Evolutionary conservation across 768 basidiomycete genomes (phyloP).

Genomic region (Russula dissimulans): DNA sequence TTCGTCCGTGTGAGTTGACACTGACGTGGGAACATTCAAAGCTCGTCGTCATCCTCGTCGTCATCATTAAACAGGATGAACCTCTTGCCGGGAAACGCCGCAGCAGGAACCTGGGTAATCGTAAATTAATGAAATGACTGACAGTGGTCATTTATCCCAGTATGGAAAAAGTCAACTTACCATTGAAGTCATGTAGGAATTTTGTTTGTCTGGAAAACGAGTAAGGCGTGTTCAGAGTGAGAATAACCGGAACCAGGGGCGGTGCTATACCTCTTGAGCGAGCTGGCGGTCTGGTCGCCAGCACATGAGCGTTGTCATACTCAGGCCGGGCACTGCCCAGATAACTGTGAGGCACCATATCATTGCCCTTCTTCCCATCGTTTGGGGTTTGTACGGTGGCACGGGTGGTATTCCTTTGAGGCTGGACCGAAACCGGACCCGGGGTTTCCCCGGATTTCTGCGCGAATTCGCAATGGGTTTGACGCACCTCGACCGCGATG

Average conservation of each 20-base stretch:
- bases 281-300: not conserved
- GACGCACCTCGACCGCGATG: not conserved
- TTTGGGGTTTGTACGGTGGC: constrained; percentile 1
- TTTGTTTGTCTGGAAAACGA: not conserved
- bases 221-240: not conserved
- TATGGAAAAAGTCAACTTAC: constrained; percentile 4
- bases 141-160: not conserved
- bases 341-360: not conserved
- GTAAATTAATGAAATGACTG: not conserved
- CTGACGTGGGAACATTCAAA: constrained; percentile 6
- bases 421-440: not conserved
- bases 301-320: not conserved
- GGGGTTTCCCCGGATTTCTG: not conserved
- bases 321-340: not conserved
- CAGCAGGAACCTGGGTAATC: not conserved
- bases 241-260: not conserved
- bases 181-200: not conserved
- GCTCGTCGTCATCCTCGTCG: constrained; percentile 23
- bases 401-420: not conserved
- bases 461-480: not conserved
- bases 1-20: not conserved
- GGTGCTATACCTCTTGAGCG: not conserved
- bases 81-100: constrained; percentile 22
- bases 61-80: constrained; percentile 26
- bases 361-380: not conserved